These are phyloP conservation scores for Anisodus tanguticus DNA, from an alignment of 257 asterid species.

Conservation along the genomic window DNA sequence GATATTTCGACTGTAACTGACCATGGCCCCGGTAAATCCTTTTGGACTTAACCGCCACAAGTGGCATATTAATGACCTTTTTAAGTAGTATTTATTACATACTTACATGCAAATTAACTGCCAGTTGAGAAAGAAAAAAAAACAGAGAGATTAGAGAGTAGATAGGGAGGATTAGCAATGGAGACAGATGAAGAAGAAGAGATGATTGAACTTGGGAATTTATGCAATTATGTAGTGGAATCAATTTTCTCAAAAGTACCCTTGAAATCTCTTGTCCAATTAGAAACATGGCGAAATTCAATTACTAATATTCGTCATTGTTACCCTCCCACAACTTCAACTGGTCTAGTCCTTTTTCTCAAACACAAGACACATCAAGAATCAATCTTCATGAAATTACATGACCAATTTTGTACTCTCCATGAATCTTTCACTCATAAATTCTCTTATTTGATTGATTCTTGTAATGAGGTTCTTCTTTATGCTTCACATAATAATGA, in stretches of 20 bases:
- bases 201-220: constrained; percentile 16
- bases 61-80: not conserved
- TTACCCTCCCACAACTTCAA: no score
- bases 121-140: no score
- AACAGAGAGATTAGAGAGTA: not conserved
- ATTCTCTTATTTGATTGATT: constrained; percentile 21
- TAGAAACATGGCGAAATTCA: not conserved
- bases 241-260: constrained; percentile 37
- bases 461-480: constrained; percentile 36
- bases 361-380: not conserved
- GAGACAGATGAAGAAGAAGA: constrained; percentile 1
- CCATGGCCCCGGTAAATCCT: no score
- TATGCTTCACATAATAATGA: constrained; percentile 4
- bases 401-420: not conserved
- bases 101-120: no score
- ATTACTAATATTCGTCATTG: no score
- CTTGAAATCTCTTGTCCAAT: constrained; percentile 30
- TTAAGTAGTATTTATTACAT: no score
- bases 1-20: no score
- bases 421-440: not conserved
- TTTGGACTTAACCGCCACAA: not conserved
- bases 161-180: not conserved
- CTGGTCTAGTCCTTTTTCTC: constrained; percentile 17
- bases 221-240: constrained; percentile 5
- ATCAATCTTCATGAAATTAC: constrained; percentile 22